Base-by-base conservation (phyloP, 2,329 filamentous ascomycete species). In the Penicillium italicum region DNA sequence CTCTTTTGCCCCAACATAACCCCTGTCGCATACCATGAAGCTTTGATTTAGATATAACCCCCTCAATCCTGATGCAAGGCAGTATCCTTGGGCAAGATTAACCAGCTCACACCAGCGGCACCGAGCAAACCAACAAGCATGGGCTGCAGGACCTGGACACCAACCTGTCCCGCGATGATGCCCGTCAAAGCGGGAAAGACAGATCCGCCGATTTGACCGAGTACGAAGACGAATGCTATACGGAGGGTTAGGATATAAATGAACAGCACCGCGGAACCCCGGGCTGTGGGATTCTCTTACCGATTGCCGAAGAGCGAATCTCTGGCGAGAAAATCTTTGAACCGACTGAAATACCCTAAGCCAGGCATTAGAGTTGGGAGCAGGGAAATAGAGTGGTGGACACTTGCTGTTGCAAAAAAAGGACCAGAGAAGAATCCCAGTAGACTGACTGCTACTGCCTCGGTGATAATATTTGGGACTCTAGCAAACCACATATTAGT, bases 351-450 rank as follows among this genome's bases (percentile, higher is more conserved):
- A 86, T 80, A 3, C 66, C 66, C 65, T 69, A 8, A 3, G 31
- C 7, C 3, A 41, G n/a, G 11, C 0, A 20, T 51, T n/a, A 40
- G 16, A 7, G 12, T 18, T 40, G 9, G 12, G 5, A 5, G 4
- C 3, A 11, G 3, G 9, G 5, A 22, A 24, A 7, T 18, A 14
- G 28, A 16, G 16, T 18, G 10, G 12, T 5, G 11, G 8, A 44
- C 20, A 50, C 67, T 53, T 56, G 81, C 82, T 0, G 81, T 80
- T 1, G 82, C 80, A 58, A 85, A 86, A 22, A 84, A 76, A 0
- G 82, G 83, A 0, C 83, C 83, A 1, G 78, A 79, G 57, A 85
- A 82, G 67, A 85, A 82, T 0, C 82, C 82, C 2, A 85, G 65
- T 0, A 84, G 63, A 52, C 77, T 81, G 53, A 85, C 76, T 0